Conservation (phyloP, 2,329 filamentous ascomycete genomes). For the Mariannaea sp. region DNA sequence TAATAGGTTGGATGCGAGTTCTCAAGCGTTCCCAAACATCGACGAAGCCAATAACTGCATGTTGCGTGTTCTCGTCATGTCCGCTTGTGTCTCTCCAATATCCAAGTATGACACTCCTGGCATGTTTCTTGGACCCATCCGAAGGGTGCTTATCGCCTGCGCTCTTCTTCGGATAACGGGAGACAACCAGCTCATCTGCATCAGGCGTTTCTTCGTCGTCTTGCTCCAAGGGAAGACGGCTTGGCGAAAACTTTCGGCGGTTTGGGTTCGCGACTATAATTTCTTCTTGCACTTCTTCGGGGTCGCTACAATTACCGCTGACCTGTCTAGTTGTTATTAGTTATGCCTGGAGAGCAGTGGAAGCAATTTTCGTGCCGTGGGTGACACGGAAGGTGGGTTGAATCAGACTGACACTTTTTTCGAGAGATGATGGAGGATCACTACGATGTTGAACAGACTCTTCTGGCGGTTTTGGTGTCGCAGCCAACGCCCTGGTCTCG, state of each 20-base stretch:
- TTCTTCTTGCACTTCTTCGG: constrained; percentile 51
- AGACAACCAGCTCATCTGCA: constrained; percentile 44
- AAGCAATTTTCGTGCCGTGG: neutral
- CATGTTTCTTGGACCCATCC: constrained; percentile 31
- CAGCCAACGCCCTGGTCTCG: constrained; percentile 33
- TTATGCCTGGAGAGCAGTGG: neutral
- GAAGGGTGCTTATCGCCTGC: constrained; percentile 39
- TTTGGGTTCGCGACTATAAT: constrained; percentile 57
- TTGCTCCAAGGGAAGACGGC: constrained; percentile 39
- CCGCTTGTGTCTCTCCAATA: constrained; percentile 65
- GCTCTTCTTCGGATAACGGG: constrained; percentile 59
- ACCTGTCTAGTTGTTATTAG: constrained; percentile 40
- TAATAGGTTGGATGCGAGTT: constrained; percentile 59
- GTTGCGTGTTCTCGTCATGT: constrained; percentile 54
- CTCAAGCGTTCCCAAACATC: constrained; percentile 64
- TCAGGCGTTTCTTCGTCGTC: constrained; percentile 54
- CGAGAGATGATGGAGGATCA: constrained; percentile 18
- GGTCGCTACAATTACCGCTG: constrained; percentile 49
- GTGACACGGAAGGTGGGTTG: too few relatives aligned
- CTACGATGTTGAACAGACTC: constrained; percentile 25
- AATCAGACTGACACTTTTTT: constrained; percentile 7
- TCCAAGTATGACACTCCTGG: constrained; percentile 58
- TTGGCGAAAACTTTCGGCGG: constrained; percentile 45
- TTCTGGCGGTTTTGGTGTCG: too few relatives aligned
- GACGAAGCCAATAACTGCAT: constrained; percentile 66